Evolutionary conservation across 176 grass and related monocot species (phyloP).

Genomic region (Carex parvula): DNA sequence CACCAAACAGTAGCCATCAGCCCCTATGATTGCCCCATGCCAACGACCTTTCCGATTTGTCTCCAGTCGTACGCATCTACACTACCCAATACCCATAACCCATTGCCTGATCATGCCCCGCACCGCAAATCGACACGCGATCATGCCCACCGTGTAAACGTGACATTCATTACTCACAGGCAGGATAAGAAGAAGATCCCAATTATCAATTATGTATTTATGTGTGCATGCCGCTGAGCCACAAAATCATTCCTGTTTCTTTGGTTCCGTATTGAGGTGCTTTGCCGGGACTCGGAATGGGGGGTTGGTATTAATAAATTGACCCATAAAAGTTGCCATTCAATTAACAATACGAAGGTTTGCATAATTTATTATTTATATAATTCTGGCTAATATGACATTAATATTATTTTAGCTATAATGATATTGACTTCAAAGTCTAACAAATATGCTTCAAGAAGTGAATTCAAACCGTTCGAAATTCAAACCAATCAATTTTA

Average conservation of each 20-base stretch:
- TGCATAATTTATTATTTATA: no score
- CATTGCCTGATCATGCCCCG: not conserved
- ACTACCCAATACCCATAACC: not conserved
- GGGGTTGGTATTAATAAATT: not conserved
- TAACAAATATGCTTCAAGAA: no score
- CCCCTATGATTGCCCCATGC: constrained; percentile 25
- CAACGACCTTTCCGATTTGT: constrained; percentile 13
- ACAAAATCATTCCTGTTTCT: not conserved
- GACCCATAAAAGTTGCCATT: not conserved
- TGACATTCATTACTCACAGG: not conserved
- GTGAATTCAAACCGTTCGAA: no score
- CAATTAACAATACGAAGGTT: no score
- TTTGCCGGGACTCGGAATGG: not conserved
- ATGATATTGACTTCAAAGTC: no score
- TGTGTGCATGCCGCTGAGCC: not conserved
- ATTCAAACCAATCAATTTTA: no score
- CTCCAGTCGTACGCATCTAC: constrained; percentile 22
- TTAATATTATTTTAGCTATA: no score
- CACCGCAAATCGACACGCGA: not conserved
- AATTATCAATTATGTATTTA: not conserved
- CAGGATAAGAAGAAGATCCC: not conserved
- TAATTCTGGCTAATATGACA: no score
- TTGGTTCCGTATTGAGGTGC: not conserved
- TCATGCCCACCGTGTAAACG: not conserved
- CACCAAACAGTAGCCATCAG: constrained; percentile 20